Evolutionary conservation across 2,329 filamentous ascomycete genomes (phyloP), one percentile per base, ranked within the genome.

Genomic region (Aspergillus fijiensis): DNA sequence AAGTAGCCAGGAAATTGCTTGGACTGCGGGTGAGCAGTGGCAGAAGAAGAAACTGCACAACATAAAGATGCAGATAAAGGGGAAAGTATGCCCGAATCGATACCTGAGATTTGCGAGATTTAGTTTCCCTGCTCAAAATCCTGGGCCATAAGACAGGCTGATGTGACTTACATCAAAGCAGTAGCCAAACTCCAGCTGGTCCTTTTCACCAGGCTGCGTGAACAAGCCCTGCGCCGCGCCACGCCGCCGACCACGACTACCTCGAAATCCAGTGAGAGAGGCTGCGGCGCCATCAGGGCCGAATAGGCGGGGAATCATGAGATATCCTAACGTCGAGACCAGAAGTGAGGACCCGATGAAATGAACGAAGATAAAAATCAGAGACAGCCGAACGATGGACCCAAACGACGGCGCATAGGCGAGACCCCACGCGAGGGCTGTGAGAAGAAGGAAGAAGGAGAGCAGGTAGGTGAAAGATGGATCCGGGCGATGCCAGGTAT

Each of bases 381-480:
- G 67, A n/a, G 76, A 76, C n/a, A 82, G 73, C 54, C 79, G 78
- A 47, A 80, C 61, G 56, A 82, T 80, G 16, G 79, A 75, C 19
- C 74, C 73, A 63, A 82, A 81, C 29, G 74, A 76, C 1, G 79
- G 80, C 39, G 77, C 77, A 66, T 82, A 82, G 49, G 80, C 80
- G 52, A 88, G 78, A 29, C 86, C 86, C 87, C 87, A 84, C 56
- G 81, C 81, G 54, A 84, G 71, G 19, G 80, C 80, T 58, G 81
- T 83, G 65, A 84, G 76, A 49, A 82, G 76, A 42, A 89, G 82
- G 77, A 89, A 89, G 76, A 88, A 85, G 62, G 85, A 86, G 63
- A 89, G 82, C 21, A 89, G 83, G 72, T 89, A 89, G 64, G 87
- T 87, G 72, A 89, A 89, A 23, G 87, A 88, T 2, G 87, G 87